These are phyloP conservation scores for Neckera pumila DNA, from an alignment of 225 moss, liverwort and hornwort genomes.

Conservation along the genomic window DNA sequence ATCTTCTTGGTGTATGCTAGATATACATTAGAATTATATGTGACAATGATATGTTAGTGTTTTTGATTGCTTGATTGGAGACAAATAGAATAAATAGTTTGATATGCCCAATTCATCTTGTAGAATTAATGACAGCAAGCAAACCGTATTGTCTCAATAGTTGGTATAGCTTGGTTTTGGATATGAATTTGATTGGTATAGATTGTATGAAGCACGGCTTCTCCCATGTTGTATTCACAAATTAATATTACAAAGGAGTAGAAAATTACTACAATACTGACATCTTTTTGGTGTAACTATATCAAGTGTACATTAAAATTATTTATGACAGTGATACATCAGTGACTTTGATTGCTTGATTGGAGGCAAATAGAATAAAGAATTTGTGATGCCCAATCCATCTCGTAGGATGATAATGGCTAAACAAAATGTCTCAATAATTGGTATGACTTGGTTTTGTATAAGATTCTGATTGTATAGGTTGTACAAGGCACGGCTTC, in stretches of 20 bases:
- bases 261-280: no score
- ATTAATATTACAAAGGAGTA: no score
- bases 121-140: no score
- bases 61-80: neutral
- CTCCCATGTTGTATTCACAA: no score
- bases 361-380: neutral
- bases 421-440: fast-evolving
- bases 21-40: neutral
- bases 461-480: neutral
- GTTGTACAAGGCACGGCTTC: fast-evolving
- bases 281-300: fast-evolving
- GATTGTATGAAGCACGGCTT: neutral
- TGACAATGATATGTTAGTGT: fast-evolving
- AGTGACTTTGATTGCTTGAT: neutral
- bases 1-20: fast-evolving
- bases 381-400: fast-evolving
- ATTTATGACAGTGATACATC: fast-evolving
- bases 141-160: neutral
- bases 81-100: neutral
- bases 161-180: neutral
- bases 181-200: neutral
- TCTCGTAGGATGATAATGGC: fast-evolving
- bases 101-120: neutral
- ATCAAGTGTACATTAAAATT: neutral
- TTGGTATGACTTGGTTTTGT: fast-evolving